Evolutionary conservation across 2,329 filamentous ascomycete species (phyloP).

Genomic region (Cylindrodendrum hubeiense): DNA sequence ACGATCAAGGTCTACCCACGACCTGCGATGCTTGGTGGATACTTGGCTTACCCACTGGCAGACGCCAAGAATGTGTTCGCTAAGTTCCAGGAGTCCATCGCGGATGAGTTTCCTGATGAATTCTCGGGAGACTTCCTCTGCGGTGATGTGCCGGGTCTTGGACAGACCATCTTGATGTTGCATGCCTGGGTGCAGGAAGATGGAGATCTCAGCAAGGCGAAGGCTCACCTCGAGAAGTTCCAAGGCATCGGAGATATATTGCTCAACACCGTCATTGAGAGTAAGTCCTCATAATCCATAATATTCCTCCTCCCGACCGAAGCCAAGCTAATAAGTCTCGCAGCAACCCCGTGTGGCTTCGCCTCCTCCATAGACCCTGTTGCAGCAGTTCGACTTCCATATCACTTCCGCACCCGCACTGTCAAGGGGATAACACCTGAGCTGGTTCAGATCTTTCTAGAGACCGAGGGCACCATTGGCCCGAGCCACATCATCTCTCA

Average conservation of each 20-base stretch:
- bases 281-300: background rate
- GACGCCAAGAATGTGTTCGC: conserved; percentile 7
- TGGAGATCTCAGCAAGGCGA: conserved; percentile 3
- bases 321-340: background rate
- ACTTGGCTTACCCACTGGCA: background rate
- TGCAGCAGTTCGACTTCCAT: background rate
- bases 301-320: background rate
- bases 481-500: conserved; percentile 17
- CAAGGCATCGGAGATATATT: background rate
- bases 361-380: background rate
- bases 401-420: conserved; percentile 2
- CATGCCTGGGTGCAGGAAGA: conserved; percentile 14
- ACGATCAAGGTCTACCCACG: conserved; percentile 29
- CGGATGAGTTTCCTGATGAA: conserved; percentile 6
- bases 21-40: conserved; percentile 4
- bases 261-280: conserved; percentile 1
- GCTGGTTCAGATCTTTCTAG: conserved; percentile 3
- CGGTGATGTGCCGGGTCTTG: conserved; percentile 7
- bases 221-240: conserved; percentile 10
- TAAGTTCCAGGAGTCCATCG: conserved; percentile 7
- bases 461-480: background rate
- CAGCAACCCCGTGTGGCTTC: conserved; percentile 4
- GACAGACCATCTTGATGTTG: conserved; percentile 5
- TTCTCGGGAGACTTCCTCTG: conserved; percentile 13
- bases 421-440: conserved; percentile 1